Evolutionary conservation across 2,329 filamentous ascomycete species (phyloP).

Genomic region (Chaetomiaceae sp.): DNA sequence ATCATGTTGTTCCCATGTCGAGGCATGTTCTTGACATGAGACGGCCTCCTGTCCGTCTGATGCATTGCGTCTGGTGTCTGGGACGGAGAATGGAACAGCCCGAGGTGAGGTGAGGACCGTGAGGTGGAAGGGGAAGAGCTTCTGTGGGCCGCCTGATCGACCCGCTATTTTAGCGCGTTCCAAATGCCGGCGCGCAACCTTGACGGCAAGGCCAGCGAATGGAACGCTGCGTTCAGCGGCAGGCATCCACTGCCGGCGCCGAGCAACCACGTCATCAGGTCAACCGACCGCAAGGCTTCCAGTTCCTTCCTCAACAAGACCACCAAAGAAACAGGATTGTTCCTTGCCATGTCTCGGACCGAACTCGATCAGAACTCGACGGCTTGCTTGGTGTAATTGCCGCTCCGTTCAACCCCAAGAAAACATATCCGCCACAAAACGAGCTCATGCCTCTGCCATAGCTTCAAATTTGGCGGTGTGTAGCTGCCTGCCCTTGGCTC

Average conservation of each 20-base stretch:
- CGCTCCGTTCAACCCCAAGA: neutral
- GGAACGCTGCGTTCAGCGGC: neutral
- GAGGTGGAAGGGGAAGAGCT: too few species aligned
- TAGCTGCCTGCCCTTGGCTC: neutral
- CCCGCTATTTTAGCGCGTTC: neutral
- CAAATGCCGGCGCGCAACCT: neutral
- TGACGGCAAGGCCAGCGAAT: slow-evolving; percentile 14
- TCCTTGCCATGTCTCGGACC: slow-evolving; percentile 5
- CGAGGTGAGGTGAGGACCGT: too few species aligned
- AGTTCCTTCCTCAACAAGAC: neutral
- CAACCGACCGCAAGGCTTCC: neutral
- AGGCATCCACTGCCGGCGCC: slow-evolving; percentile 10
- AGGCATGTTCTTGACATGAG: too few species aligned
- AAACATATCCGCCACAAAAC: neutral
- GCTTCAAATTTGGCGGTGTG: neutral
- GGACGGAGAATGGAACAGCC: too few species aligned
- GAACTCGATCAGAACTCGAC: neutral
- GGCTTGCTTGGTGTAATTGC: neutral
- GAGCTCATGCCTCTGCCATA: slow-evolving; percentile 1
- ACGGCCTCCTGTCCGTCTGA: too few species aligned
- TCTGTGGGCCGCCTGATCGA: neutral
- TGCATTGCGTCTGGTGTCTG: too few species aligned
- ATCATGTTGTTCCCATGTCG: too few species aligned
- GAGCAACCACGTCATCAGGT: slow-evolving; percentile 22
- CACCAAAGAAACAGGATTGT: neutral